Evolutionary conservation across 805 yeast genomes (phyloP), one percentile per base, ranked within the genome.

Genomic region (Cyberlindnera nakhonratchasimensis): DNA sequence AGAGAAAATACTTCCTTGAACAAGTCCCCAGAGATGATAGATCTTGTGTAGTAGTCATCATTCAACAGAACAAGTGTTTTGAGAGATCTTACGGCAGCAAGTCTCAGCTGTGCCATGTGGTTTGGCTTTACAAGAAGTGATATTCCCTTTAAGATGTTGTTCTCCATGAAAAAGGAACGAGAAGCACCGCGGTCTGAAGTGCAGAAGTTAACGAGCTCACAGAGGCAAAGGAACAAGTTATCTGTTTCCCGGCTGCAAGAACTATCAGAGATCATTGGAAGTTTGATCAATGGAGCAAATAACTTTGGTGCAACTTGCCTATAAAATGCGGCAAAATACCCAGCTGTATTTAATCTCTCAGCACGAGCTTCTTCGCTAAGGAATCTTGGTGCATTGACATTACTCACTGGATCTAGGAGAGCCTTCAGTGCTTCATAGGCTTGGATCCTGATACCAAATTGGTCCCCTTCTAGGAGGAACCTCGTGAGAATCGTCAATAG

Each of bases 341-440:
- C 62, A 37, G 56, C 59, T 8, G 75, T 68, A 46, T 67, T 66
- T 26, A 69, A 54, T 40, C 40, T 42, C 17, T 47, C 51, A 18
- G 39, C 34, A 6, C 53, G 34, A 9, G 48, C 43, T n/a, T 61
- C 64, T 9, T 54, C 61, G 19, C 47, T 50, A 3, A 46, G 36
- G 28, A 49, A 40, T 26, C 46, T 43, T 29, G 57, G 46, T 2
- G 53, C 34, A 19, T 41, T 46, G n/a, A 48, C 32, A 20, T 46
- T 50, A n/a, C 37, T 44, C 4, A 45, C 38, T 9, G 60, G 81
- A 55, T 85, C 90, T 12, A 90, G 67, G 25, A 90, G 62, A 2
- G 81, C 79, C 57, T 81, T 81, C 37, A 90, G 63, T 1, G 96
- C 95, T 62, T 89, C 96, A 48, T 77, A 80, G 0, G 90, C 84